Evolutionary conservation across 306 rosid genomes (phyloP).

Genomic region (Prunus kanzakura): DNA sequence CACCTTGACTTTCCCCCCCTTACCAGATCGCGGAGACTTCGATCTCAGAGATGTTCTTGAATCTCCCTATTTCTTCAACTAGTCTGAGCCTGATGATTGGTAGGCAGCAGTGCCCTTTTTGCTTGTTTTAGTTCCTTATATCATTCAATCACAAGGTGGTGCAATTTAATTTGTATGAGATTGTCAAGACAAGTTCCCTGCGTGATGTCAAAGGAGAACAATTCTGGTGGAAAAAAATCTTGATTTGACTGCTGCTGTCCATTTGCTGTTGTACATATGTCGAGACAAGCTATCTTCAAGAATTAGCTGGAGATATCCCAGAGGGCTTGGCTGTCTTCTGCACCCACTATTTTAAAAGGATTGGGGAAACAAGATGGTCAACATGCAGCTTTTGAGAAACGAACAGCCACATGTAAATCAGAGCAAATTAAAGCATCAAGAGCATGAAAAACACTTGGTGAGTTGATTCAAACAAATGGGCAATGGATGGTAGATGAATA

Average conservation of each 20-base stretch:
- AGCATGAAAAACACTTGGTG: slow-evolving; percentile 2
- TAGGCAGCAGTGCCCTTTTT: slow-evolving; percentile 12
- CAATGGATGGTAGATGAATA: background rate
- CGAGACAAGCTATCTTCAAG: slow-evolving; percentile 9
- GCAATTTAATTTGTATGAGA: slow-evolving; percentile 17
- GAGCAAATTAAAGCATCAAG: slow-evolving; percentile 13
- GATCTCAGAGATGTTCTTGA: slow-evolving; percentile 68
- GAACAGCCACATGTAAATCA: slow-evolving; percentile 3
- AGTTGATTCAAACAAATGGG: slow-evolving; percentile 22
- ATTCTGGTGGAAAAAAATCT: slow-evolving; percentile 15
- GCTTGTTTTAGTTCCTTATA: slow-evolving; percentile 21
- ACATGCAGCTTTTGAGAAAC: slow-evolving; percentile 17
- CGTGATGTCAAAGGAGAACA: slow-evolving; percentile 18
- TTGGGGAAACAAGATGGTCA: slow-evolving; percentile 24
- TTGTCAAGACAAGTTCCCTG: slow-evolving; percentile 8
- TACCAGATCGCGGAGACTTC: slow-evolving; percentile 85
- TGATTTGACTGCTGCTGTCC: slow-evolving; percentile 18
- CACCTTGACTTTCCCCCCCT: slow-evolving; percentile 52
- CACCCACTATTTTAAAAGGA: slow-evolving; percentile 18
- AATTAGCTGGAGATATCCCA: slow-evolving; percentile 13
- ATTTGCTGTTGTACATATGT: slow-evolving; percentile 27
- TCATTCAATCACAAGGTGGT: slow-evolving; percentile 24
- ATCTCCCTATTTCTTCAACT: slow-evolving; percentile 84
- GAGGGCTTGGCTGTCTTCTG: slow-evolving; percentile 28
- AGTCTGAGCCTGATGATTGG: slow-evolving; percentile 25